Evolutionary conservation across 179 eudicot genomes (phyloP), one percentile per base, ranked within the genome.

Genomic region (Actinidia polygama): DNA sequence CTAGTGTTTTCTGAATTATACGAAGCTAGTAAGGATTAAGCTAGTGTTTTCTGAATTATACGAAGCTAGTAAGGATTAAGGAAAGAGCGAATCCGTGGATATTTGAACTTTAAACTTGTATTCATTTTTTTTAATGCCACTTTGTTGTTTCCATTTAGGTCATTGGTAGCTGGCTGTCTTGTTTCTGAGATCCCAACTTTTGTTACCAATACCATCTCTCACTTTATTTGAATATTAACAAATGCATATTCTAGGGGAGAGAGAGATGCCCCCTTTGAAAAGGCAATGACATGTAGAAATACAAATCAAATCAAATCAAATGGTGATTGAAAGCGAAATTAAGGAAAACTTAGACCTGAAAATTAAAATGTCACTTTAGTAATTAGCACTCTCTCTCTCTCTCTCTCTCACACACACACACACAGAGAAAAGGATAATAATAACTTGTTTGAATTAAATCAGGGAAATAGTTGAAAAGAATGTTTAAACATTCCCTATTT

Each of bases 141-240:
- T 67, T 67, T 26, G 71, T 46, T 67, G 26, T 19, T 30, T 67
- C n/a, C n/a, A 26, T 67, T 67, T 7, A 75, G 64, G 64, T 55
- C 79, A 30, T 75, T 30, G 49, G 47, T 47, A 55, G 79, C 79
- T 54, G 50, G 63, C 62, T 4, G n/a, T n/a, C n/a, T n/a, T n/a
- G n/a, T n/a, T 26, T 18, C 19, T 1, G 62, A 36, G 15, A 57
- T 36, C 50, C 79, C 4, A 76, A 76, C 64, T 30, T 75, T 26
- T 55, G 46, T 75, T 15, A 7, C 40, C 7, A 54, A 15, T 24
- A 44, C 24, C 24, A 10, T 71, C 0, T 15, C 18, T 23, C 36
- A 63, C 23, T 63, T 63, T 23, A 6, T 23, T 6, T 21, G 23
- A 23, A n/a, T 63, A 21, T n/a, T 63, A 26, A 36, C 30, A 40